A percentile compares a stretch with the other conserved stretches of the same genome.
Conservation (phyloP, 2,329 filamentous ascomycete species). For the Alternaria metachromatica region DNA sequence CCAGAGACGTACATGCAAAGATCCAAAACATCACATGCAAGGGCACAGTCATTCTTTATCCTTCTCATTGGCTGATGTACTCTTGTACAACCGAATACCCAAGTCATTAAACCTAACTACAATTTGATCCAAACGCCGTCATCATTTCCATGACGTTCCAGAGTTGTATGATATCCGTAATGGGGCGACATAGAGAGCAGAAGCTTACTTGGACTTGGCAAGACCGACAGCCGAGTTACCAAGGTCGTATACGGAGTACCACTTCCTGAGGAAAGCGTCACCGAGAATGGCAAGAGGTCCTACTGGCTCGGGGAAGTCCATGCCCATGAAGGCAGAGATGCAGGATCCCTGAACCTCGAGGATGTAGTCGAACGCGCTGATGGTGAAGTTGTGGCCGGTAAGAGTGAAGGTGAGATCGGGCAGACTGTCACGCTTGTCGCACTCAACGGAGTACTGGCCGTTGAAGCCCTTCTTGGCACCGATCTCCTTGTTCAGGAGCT, state of each 20-base stretch:
- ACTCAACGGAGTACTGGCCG: slow-evolving; percentile 95
- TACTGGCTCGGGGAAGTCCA: slow-evolving; percentile 81
- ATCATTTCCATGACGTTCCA: slow-evolving; percentile 7
- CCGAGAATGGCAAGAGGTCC: slow-evolving; percentile 95
- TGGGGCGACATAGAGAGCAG: neutral
- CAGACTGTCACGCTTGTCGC: slow-evolving; percentile 78
- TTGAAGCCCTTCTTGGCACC: slow-evolving; percentile 98
- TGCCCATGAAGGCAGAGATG: slow-evolving; percentile 97
- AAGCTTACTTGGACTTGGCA: slow-evolving; percentile 75
- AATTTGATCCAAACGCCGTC: slow-evolving; percentile 31
- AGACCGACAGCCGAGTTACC: slow-evolving; percentile 88
- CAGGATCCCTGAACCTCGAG: slow-evolving; percentile 94
- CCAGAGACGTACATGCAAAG: no score
- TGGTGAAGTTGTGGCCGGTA: slow-evolving; percentile 90
- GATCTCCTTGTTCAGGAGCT: slow-evolving; percentile 97
- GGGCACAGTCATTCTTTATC: neutral
- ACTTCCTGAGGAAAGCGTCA: slow-evolving; percentile 80
- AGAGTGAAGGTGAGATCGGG: slow-evolving; percentile 93
- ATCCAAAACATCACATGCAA: neutral
- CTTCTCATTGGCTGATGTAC: slow-evolving; percentile 17
- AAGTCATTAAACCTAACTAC: slow-evolving; percentile 21
- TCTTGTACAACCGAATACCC: slow-evolving; percentile 15
- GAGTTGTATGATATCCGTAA: slow-evolving; percentile 2
- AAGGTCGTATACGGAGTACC: slow-evolving; percentile 96
- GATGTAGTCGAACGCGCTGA: slow-evolving; percentile 89